Percentiles rank a stretch among this genome's conserved stretches.
These are phyloP conservation scores for Stagonosporopsis chrysanthemi DNA, from an alignment of 2,329 filamentous ascomycete genomes.

Conservation along the genomic window DNA sequence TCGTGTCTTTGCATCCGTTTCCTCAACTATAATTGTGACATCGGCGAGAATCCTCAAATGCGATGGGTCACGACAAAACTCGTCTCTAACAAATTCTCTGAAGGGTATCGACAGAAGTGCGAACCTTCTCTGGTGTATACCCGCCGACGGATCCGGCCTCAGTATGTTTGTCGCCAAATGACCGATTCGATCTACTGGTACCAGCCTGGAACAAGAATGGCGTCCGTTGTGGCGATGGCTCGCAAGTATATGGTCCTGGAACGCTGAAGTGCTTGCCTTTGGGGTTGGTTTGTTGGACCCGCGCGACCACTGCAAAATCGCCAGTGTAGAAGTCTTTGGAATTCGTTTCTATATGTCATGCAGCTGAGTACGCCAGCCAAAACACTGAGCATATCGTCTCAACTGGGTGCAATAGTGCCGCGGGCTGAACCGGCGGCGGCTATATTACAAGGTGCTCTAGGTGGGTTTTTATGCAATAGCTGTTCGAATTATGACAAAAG, in stretches of 20 bases:
- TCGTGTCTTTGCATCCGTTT: slow-evolving; percentile 69
- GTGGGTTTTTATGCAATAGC: slow-evolving; percentile 4
- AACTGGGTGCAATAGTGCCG: too few relatives aligned
- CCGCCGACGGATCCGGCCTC: slow-evolving; percentile 70
- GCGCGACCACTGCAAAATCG: slow-evolving; percentile 62
- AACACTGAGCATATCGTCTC: background rate
- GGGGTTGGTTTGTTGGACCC: slow-evolving; percentile 70
- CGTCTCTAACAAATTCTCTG: background rate
- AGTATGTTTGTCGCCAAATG: slow-evolving; percentile 71
- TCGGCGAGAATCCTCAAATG: background rate
- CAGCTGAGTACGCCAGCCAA: background rate
- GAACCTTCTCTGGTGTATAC: slow-evolving; percentile 56
- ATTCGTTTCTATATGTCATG: too few relatives aligned
- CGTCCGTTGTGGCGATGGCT: slow-evolving; percentile 70
- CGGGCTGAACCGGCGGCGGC: background rate
- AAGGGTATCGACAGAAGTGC: slow-evolving; percentile 60
- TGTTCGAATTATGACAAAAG: too few relatives aligned
- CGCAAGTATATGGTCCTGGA: slow-evolving; percentile 70
- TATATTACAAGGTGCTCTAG: background rate
- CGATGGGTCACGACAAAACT: background rate
- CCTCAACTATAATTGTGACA: slow-evolving; percentile 55
- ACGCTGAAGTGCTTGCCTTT: slow-evolving; percentile 69
- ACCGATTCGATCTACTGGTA: slow-evolving; percentile 67
- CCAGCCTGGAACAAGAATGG: slow-evolving; percentile 73
- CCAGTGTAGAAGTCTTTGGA: too few relatives aligned